Percentiles rank a stretch among this genome's conserved stretches.
These are phyloP conservation scores for Lophium mytilinum DNA, from an alignment of 495 filamentous ascomycete genomes.

Conservation along the genomic window DNA sequence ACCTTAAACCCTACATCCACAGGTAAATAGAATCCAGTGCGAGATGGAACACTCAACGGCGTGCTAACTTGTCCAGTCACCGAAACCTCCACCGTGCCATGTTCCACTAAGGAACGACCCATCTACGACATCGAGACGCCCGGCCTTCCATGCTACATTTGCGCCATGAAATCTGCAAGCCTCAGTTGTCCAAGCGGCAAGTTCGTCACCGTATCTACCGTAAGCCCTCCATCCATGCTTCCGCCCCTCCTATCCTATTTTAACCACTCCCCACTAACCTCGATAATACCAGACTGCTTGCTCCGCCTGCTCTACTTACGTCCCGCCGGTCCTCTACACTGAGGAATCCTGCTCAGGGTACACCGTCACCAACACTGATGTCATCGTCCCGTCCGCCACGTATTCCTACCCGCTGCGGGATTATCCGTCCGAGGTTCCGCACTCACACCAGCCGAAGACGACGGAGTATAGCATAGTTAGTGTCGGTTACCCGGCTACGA, in stretches of 20 bases:
- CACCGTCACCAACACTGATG: conserved; percentile 15
- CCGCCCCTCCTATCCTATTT: not conserved
- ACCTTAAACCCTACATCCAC: not conserved
- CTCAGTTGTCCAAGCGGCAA: conserved; percentile 12
- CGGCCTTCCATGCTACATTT: conserved; percentile 20
- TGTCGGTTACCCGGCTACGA: too few relatives aligned
- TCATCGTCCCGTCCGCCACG: not conserved
- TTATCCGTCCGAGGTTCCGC: too few relatives aligned
- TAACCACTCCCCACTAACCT: not conserved
- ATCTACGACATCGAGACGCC: conserved; percentile 19
- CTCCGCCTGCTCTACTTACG: conserved; percentile 1
- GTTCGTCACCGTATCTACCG: conserved; percentile 19
- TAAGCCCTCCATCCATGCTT: not conserved
- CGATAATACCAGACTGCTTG: conserved; percentile 3
- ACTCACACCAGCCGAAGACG: too few relatives aligned
- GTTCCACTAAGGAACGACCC: conserved; percentile 18
- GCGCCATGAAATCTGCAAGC: conserved; percentile 15
- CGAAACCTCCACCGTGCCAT: conserved; percentile 9
- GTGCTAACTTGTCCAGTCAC: conserved; percentile 7
- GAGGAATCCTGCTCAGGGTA: conserved; percentile 12
- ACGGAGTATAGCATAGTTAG: too few relatives aligned
- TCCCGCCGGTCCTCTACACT: conserved; percentile 15
- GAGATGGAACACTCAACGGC: not conserved
- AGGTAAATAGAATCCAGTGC: not conserved
- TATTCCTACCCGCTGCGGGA: conserved; percentile 4